These are phyloP conservation scores for Tolypocladium tropicale DNA, from an alignment of 2,329 filamentous ascomycete species.

Conservation along the genomic window DNA sequence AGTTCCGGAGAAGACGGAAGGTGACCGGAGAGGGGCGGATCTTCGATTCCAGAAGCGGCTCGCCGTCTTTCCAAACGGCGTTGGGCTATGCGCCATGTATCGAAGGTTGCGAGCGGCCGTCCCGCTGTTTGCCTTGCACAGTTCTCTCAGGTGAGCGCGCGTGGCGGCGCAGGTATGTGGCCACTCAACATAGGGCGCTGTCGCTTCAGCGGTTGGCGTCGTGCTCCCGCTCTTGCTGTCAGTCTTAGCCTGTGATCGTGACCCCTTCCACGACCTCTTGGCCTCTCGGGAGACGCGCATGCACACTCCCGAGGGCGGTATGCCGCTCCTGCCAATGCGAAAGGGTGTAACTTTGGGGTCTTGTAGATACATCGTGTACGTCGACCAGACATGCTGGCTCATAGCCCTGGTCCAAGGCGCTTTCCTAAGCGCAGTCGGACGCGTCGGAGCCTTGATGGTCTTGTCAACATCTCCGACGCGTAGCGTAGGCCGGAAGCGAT, in stretches of 20 bases:
- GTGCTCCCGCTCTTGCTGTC: conserved; percentile 39
- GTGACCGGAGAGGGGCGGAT: conserved; percentile 32
- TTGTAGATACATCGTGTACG: conserved; percentile 53
- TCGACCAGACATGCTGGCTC: conserved; percentile 56
- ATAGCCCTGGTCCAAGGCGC: conserved; percentile 55
- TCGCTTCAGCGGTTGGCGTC: conserved; percentile 41
- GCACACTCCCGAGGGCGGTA: conserved; percentile 56
- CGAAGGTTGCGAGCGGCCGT: conserved; percentile 31
- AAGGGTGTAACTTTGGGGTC: conserved; percentile 60
- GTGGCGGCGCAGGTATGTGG: conserved; percentile 55
- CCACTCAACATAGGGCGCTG: conserved; percentile 47
- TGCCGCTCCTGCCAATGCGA: conserved; percentile 49
- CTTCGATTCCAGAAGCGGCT: conserved; percentile 39
- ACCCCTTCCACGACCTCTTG: conserved; percentile 56
- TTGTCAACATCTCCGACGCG: conserved; percentile 18
- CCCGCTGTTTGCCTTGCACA: conserved; percentile 47
- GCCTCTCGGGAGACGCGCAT: conserved; percentile 55
- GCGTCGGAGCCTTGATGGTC: conserved; percentile 16
- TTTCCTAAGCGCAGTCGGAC: conserved; percentile 29
- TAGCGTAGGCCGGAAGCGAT: conserved; percentile 13
- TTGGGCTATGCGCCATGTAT: conserved; percentile 42
- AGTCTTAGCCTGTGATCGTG: conserved; percentile 27
- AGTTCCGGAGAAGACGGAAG: conserved; percentile 44
- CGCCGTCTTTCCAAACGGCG: conserved; percentile 43
- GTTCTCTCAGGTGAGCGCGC: conserved; percentile 48